Evolutionary conservation across 1,139 yeast genomes (phyloP), one percentile per base, ranked within the genome.

Genomic region (Yamadazyma atmosphaerica): DNA sequence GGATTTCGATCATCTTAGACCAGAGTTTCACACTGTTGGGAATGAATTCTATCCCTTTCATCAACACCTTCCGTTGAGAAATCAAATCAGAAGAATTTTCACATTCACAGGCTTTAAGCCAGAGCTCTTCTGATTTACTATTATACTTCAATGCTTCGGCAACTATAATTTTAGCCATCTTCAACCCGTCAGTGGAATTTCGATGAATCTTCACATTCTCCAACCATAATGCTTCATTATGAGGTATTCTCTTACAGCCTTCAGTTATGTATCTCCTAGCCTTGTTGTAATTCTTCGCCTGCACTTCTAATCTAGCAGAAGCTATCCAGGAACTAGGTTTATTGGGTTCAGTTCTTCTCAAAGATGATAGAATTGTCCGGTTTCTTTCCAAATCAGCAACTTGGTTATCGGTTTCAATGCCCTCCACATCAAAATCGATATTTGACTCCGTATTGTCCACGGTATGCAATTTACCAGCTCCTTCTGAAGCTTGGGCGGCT

Each of bases 271-370:
- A 49, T 26, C 63, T 62, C 43, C 76, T 74, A 0, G 98, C 97
- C 18, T 63, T 62, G 4, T 63, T 64, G 41, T 68, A 67, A 39
- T 80, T 80, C 30, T 72, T 70, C 1, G 83, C 84, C 36, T 74
- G 77, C 45, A 81, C 85, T 55, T 92, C 98, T 9, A 89, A 58
- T 35, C 89, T 63, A 0, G 96, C 95, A 27, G 90, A 79, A 0
- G 95, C 88, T 21, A 92, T 86, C 96, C 97, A 92, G 10, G 88
- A 87, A 36, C 78, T 77, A 0, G 95, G 76, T 41, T 82, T 83
- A 33, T 67, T 61, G 0, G 98, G 96, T 50, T 86, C 84, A 0
- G 89, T 67, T 47, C 77, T 80, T 24, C 94, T 71, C 42, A 86
- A 72, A 2, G 94, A 83, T 8, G 77, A 65, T 35, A 89, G 66